phyloP scores from a whole-genome alignment of 164 flowering plant genomes.

The Chimonanthus salicifolius region DNA sequence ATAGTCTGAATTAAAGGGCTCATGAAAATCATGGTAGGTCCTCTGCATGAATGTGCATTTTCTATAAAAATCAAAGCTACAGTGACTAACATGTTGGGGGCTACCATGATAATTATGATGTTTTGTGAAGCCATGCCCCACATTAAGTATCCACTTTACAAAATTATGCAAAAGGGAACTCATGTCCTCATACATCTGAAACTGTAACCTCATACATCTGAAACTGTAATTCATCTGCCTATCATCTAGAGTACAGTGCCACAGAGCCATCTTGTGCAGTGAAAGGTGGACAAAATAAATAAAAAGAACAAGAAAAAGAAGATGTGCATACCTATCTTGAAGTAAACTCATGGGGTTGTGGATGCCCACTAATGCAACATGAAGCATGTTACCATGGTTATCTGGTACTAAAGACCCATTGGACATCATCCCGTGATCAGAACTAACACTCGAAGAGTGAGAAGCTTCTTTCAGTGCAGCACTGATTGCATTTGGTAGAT shows the following conservation, averaged over 20 bases:
- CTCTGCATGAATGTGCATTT: neutral
- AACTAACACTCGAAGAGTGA: slow-evolving; percentile 24
- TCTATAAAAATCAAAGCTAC: neutral
- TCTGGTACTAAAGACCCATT: slow-evolving; percentile 37
- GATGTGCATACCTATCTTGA: slow-evolving; percentile 77
- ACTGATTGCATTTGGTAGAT: slow-evolving; percentile 56
- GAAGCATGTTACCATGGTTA: slow-evolving; percentile 82
- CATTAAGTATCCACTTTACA: neutral
- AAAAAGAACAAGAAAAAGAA: neutral
- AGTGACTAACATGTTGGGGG: neutral
- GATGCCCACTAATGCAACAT: slow-evolving; percentile 88
- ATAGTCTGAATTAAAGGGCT: neutral
- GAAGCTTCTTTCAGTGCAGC: slow-evolving; percentile 76
- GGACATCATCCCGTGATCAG: slow-evolving; percentile 21
- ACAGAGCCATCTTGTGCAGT: too few relatives aligned
- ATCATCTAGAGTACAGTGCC: neutral
- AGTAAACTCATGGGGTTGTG: slow-evolving; percentile 94
- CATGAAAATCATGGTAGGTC: neutral
- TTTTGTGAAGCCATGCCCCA: neutral
- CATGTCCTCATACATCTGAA: neutral
- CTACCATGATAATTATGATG: neutral
- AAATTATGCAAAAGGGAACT: neutral
- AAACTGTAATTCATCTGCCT: neutral
- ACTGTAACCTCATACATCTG: too few relatives aligned
- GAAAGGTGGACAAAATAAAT: too few relatives aligned